These are phyloP conservation scores for Calonectria henricotiae DNA, from an alignment of 2,329 filamentous ascomycete species.

Conservation along the genomic window DNA sequence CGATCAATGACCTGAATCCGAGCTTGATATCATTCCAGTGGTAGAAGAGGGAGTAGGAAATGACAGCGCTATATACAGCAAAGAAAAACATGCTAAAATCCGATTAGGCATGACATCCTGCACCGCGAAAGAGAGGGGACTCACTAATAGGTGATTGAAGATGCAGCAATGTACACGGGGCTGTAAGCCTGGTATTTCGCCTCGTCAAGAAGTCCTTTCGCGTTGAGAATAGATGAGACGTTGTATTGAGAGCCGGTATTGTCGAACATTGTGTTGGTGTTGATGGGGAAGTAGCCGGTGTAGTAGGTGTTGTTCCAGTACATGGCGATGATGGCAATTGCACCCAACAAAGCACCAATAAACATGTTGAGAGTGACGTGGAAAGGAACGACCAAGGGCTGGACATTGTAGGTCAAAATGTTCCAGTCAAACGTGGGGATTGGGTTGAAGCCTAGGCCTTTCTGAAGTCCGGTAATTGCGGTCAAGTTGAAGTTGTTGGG, in stretches of 20 bases:
- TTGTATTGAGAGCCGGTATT: slow-evolving; percentile 67
- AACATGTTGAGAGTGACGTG: slow-evolving; percentile 76
- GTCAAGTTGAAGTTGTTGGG: slow-evolving; percentile 64
- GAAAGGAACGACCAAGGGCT: slow-evolving; percentile 67
- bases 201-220: slow-evolving; percentile 63
- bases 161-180: slow-evolving; percentile 67
- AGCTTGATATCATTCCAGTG: slow-evolving; percentile 68
- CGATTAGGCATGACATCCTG: slow-evolving; percentile 57
- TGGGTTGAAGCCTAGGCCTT: slow-evolving; percentile 65
- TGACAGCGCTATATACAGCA: slow-evolving; percentile 68
- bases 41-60: slow-evolving; percentile 69
- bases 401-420: slow-evolving; percentile 62
- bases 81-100: slow-evolving; percentile 71
- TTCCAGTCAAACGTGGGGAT: slow-evolving; percentile 68
- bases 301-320: slow-evolving; percentile 75
- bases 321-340: slow-evolving; percentile 63
- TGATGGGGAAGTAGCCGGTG: slow-evolving; percentile 70
- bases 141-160: slow-evolving; percentile 18
- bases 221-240: slow-evolving; percentile 62
- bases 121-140: not conserved
- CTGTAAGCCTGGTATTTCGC: slow-evolving; percentile 68
- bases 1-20: slow-evolving; percentile 60
- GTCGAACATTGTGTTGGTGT: slow-evolving; percentile 68
- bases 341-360: slow-evolving; percentile 71
- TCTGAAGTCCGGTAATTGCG: slow-evolving; percentile 63